Percentiles rank a stretch among this genome's conserved stretches.
phyloP scores from a whole-genome alignment of 768 basidiomycete species.

The Daedaleopsis sinensis region DNA sequence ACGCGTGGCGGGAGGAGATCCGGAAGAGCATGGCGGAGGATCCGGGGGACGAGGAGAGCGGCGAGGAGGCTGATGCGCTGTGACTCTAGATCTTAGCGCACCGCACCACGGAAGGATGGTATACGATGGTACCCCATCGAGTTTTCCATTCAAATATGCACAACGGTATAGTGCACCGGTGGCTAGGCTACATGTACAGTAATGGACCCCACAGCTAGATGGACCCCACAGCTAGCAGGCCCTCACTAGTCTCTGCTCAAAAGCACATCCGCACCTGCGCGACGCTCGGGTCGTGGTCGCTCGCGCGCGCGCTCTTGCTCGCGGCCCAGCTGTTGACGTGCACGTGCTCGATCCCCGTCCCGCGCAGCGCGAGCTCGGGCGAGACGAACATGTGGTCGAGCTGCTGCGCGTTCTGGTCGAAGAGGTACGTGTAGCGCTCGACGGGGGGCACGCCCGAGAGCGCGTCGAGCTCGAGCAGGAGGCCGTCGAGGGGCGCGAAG shows the following conservation, averaged over 20 bases:
- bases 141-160: too few relatives aligned
- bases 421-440: constrained; percentile 64
- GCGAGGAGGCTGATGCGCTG: not conserved
- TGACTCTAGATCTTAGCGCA: not conserved
- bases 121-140: not conserved
- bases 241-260: not conserved
- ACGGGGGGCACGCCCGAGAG: constrained; percentile 45
- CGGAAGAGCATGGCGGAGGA: constrained; percentile 28
- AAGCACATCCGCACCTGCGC: constrained; percentile 50
- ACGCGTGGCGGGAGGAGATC: constrained; percentile 61
- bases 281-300: constrained; percentile 65
- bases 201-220: not conserved
- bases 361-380: constrained; percentile 40
- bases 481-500: constrained; percentile 44
- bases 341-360: constrained; percentile 53
- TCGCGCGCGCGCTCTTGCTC: constrained; percentile 42
- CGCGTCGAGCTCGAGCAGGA: constrained; percentile 54
- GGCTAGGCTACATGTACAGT: too few relatives aligned
- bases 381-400: constrained; percentile 58
- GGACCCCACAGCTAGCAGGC: not conserved
- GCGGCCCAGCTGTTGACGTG: constrained; percentile 62
- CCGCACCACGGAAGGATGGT: not conserved
- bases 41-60: not conserved
- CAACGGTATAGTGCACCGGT: too few relatives aligned
- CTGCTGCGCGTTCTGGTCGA: constrained; percentile 58